A percentile compares a stretch with the other conserved stretches of the same genome.
Conservation (phyloP, 1,139 yeast genomes). For the Petasospora fabianii region DNA sequence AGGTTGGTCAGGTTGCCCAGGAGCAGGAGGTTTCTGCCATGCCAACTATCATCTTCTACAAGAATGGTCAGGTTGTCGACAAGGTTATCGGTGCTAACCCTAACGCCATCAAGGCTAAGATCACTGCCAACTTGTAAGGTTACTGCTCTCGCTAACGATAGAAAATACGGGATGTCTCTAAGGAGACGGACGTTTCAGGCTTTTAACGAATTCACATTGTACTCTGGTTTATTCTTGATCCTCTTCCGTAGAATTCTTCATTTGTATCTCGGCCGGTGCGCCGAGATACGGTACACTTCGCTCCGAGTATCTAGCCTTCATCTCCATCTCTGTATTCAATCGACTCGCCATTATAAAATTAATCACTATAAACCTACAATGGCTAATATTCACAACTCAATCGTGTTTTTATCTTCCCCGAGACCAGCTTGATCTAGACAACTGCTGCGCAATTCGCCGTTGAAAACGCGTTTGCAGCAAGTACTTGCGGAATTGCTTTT, state of each 20-base stretch:
- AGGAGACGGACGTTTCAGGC: background rate
- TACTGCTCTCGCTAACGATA: background rate
- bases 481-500: no score
- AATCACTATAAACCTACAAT: no score
- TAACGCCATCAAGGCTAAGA: constrained; percentile 68
- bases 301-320: no score
- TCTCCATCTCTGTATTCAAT: no score
- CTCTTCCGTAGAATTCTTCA: background rate
- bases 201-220: background rate
- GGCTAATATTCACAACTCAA: no score
- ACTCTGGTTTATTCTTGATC: background rate
- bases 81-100: constrained; percentile 89
- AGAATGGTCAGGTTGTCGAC: constrained; percentile 66
- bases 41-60: constrained; percentile 86
- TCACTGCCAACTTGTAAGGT: constrained; percentile 49
- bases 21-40: constrained; percentile 74
- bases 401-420: no score
- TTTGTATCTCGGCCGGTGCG: no score
- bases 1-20: constrained; percentile 68
- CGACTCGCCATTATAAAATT: no score
- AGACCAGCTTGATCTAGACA: no score
- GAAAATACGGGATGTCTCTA: background rate
- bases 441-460: no score
- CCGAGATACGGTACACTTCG: no score
- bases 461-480: no score